phyloP scores from a whole-genome alignment of 1,284 basidiomycete species.

The Ceratobasidium sp. region DNA sequence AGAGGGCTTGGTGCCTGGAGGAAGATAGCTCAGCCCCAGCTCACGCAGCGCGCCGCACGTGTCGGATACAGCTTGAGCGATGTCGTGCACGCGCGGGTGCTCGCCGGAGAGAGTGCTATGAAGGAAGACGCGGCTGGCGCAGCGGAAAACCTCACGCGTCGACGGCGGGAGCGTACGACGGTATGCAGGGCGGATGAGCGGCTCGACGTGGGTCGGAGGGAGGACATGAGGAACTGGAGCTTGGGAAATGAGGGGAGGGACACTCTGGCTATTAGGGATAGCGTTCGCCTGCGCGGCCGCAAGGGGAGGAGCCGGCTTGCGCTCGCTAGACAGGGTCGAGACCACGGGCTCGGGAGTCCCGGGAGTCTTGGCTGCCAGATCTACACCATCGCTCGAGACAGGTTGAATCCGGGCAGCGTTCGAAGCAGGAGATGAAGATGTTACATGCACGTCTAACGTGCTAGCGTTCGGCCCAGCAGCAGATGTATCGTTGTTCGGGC shows the following conservation, averaged over 20 bases:
- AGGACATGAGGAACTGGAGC: background rate
- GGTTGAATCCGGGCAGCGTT: too few species aligned
- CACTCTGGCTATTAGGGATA: background rate
- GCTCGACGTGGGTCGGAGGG: background rate
- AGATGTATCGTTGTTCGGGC: too few species aligned
- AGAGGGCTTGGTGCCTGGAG: slow-evolving; percentile 13
- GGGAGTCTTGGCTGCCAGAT: too few species aligned
- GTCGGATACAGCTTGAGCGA: slow-evolving; percentile 19
- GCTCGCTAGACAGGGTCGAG: too few species aligned
- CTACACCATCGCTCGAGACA: too few species aligned
- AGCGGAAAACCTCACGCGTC: slow-evolving; percentile 39
- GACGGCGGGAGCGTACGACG: slow-evolving; percentile 37
- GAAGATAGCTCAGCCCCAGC: slow-evolving; percentile 40
- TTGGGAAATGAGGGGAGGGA: slow-evolving; percentile 1
- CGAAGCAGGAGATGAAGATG: too few species aligned
- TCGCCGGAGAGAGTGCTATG: slow-evolving; percentile 35
- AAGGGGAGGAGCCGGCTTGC: background rate
- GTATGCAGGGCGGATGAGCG: slow-evolving; percentile 1
- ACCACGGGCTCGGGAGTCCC: too few species aligned
- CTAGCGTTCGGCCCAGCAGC: too few species aligned
- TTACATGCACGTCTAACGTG: too few species aligned
- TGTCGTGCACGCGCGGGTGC: slow-evolving; percentile 40
- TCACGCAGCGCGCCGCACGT: slow-evolving; percentile 36
- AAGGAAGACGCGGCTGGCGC: slow-evolving; percentile 26
- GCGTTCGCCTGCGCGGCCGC: background rate